Conservation (phyloP, 1,284 basidiomycete genomes). For the Entoloma clypeatum region DNA sequence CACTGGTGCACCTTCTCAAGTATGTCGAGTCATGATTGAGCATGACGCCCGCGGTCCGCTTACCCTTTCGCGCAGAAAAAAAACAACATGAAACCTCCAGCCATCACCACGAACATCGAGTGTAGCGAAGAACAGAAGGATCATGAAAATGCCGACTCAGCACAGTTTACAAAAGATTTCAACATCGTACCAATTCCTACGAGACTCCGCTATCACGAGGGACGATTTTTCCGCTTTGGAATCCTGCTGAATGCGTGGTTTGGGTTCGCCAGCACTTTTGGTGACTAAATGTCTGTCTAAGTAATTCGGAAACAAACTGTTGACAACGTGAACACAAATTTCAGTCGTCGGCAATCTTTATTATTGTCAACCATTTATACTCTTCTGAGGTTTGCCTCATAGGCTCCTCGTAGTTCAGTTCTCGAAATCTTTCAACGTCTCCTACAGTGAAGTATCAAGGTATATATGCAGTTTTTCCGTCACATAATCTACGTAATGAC, state of each 20-base stretch:
- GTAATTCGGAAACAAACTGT: not conserved
- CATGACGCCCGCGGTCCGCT: too few species aligned
- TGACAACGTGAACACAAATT: constrained; percentile 21
- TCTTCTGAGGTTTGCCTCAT: not conserved
- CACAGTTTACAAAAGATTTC: constrained; percentile 39
- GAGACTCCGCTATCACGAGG: constrained; percentile 56
- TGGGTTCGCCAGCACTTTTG: constrained; percentile 65
- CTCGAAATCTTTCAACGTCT: constrained; percentile 47
- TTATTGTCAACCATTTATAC: constrained; percentile 60
- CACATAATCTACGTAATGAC: not conserved
- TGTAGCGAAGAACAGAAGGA: too few species aligned
- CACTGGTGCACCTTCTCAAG: too few species aligned
- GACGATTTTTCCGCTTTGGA: constrained; percentile 57
- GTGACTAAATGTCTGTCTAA: constrained; percentile 27
- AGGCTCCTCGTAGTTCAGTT: constrained; percentile 40
- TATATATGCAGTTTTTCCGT: constrained; percentile 21
- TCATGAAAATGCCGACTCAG: not conserved
- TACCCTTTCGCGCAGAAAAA: too few species aligned
- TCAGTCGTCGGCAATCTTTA: constrained; percentile 64
- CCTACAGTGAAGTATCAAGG: constrained; percentile 53
- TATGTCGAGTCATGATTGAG: too few species aligned
- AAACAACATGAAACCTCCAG: too few species aligned
- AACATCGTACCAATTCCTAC: constrained; percentile 65
- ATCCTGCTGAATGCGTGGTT: constrained; percentile 59
- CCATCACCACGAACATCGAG: too few species aligned